Conservation (phyloP, 23 red algal genomes). For the Cyanidioschyzon merolae region DNA sequence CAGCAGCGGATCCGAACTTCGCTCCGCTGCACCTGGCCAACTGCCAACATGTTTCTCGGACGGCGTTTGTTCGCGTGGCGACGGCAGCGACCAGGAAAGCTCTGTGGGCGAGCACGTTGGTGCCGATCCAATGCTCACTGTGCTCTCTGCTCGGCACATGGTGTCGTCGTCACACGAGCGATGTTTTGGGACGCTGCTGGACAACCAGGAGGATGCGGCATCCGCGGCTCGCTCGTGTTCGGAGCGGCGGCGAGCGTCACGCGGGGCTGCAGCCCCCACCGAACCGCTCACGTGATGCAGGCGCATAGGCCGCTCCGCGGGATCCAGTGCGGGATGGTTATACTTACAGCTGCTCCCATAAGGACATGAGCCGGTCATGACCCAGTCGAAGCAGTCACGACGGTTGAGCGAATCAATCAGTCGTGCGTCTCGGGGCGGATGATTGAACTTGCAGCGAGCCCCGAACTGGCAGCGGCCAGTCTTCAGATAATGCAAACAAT, state of each 20-base stretch:
- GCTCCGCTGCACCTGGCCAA: background rate
- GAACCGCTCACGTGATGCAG: background rate
- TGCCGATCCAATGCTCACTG: background rate
- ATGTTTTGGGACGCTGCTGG: background rate
- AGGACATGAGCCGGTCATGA: constrained; percentile 50
- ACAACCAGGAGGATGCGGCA: background rate
- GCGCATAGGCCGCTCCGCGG: background rate
- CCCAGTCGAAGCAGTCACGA: constrained; percentile 77
- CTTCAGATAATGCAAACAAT: constrained; percentile 71
- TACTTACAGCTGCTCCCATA: constrained; percentile 71
- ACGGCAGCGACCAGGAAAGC: constrained; percentile 8
- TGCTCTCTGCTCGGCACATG: background rate
- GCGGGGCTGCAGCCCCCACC: background rate
- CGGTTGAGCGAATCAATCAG: constrained; percentile 54
- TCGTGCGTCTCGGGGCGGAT: constrained; percentile 51
- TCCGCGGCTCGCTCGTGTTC: background rate
- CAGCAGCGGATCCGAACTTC: background rate
- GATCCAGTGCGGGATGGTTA: constrained; percentile 49
- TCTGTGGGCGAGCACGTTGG: background rate
- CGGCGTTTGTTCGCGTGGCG: background rate
- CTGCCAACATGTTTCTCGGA: background rate
- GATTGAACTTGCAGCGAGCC: constrained; percentile 69
- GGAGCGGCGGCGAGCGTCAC: background rate
- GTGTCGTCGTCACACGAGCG: background rate
- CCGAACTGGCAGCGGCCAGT: constrained; percentile 78